Percentiles rank a stretch among this genome's conserved stretches.
Evolutionary conservation across 2,329 filamentous ascomycete species (phyloP).

Genomic region (Calonectria henricotiae): DNA sequence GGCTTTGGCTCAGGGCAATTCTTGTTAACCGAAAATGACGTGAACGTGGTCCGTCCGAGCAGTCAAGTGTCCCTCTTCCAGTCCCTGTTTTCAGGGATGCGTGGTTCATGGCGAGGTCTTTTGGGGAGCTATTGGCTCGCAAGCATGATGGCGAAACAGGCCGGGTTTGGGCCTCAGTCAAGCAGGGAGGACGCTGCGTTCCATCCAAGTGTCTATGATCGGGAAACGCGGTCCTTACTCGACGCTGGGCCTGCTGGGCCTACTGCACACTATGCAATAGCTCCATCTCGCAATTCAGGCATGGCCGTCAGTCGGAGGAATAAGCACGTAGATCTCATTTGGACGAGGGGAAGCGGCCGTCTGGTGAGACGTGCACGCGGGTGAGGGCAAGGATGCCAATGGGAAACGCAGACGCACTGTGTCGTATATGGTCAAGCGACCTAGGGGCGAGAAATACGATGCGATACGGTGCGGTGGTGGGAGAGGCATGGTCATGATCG

Average conservation of each 20-base stretch:
- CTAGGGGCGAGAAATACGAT: constrained; percentile 44
- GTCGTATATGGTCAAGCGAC: constrained; percentile 49
- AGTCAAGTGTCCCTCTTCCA: neutral
- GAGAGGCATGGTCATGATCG: constrained; percentile 26
- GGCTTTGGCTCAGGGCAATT: constrained; percentile 13
- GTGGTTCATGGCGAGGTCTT: constrained; percentile 32
- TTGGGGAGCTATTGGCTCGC: constrained; percentile 35
- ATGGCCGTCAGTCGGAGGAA: constrained; percentile 29
- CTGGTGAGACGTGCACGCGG: constrained; percentile 53
- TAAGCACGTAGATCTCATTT: constrained; percentile 48
- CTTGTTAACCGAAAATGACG: constrained; percentile 21
- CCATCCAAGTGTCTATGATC: neutral
- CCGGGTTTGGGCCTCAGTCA: constrained; percentile 21
- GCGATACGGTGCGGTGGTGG: constrained; percentile 18
- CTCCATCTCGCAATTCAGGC: constrained; percentile 24
- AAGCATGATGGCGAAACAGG: constrained; percentile 31
- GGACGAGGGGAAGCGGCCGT: constrained; percentile 42
- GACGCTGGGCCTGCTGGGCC: constrained; percentile 12
- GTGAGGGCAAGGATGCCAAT: constrained; percentile 47
- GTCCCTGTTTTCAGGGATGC: constrained; percentile 29
- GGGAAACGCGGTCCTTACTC: constrained; percentile 12
- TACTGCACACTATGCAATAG: constrained; percentile 15
- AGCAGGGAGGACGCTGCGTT: constrained; percentile 6
- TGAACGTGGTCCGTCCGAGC: constrained; percentile 16
- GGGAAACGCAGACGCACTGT: constrained; percentile 41